A percentile compares a stretch with the other conserved stretches of the same genome.
Conservation (phyloP, 23 red algal genomes). For the Gracilariopsis chorda region DNA sequence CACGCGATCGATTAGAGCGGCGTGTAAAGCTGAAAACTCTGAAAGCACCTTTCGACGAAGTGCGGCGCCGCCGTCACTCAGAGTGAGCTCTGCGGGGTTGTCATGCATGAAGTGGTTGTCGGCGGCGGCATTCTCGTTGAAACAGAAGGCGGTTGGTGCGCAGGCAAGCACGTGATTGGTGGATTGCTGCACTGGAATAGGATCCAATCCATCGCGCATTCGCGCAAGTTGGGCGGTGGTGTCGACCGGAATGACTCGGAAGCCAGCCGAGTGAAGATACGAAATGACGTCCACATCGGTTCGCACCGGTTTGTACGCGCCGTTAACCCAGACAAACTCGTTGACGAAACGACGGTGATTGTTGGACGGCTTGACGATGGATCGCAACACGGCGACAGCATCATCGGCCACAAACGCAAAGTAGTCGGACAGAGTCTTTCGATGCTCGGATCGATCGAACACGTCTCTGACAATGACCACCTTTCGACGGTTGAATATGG, state of each 20-base stretch:
- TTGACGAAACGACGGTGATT: slow-evolving; percentile 77
- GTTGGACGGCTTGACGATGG: slow-evolving; percentile 6
- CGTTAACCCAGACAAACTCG: slow-evolving; percentile 47
- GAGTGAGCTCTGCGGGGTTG: neutral
- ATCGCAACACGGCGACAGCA: slow-evolving; percentile 54
- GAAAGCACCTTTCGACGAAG: slow-evolving; percentile 53
- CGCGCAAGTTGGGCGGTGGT: neutral
- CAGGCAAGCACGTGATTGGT: slow-evolving; percentile 94
- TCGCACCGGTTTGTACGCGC: slow-evolving; percentile 33
- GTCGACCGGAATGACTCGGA: slow-evolving; percentile 77
- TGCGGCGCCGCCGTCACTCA: neutral
- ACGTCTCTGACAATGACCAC: slow-evolving; percentile 82
- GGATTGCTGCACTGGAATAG: slow-evolving; percentile 89
- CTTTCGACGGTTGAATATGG: slow-evolving; percentile 35
- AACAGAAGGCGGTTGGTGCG: slow-evolving; percentile 86
- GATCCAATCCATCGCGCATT: slow-evolving; percentile 9
- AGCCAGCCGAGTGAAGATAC: slow-evolving; percentile 76
- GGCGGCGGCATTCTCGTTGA: slow-evolving; percentile 73
- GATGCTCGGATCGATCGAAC: slow-evolving; percentile 62
- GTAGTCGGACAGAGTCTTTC: slow-evolving; percentile 39
- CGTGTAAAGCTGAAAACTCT: slow-evolving; percentile 78
- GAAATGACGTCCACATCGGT: slow-evolving; percentile 83
- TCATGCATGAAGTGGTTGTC: slow-evolving; percentile 94
- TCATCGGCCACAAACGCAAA: slow-evolving; percentile 78
- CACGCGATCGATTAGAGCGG: slow-evolving; percentile 15